Conservation (phyloP, 2,329 filamentous ascomycete genomes). For the Colletotrichum acutatum region DNA sequence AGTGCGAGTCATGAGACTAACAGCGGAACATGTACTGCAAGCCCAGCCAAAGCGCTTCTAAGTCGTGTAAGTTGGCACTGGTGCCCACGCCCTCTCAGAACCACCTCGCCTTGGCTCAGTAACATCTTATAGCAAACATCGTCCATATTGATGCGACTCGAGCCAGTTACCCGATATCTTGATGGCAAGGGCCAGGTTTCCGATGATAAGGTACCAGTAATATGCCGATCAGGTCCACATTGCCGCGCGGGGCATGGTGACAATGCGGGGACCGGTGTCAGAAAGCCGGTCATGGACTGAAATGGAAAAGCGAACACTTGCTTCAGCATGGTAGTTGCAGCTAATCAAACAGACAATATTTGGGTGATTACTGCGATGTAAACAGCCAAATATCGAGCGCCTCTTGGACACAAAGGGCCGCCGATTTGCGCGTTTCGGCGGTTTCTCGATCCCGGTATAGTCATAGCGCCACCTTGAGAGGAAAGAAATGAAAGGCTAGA, state of each 20-base stretch:
- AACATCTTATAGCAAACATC: background rate
- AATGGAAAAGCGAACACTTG: background rate
- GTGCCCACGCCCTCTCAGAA: background rate
- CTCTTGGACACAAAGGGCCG: background rate
- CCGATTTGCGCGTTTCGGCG: background rate
- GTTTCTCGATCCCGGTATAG: background rate
- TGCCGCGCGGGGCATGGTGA: background rate
- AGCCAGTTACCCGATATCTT: background rate
- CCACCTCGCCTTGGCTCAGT: background rate
- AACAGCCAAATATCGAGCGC: too few species aligned
- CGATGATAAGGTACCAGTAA: background rate
- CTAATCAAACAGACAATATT: background rate
- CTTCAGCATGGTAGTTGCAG: background rate
- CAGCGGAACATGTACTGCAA: background rate
- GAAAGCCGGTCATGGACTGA: background rate
- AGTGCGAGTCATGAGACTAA: background rate
- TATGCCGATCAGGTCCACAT: background rate
- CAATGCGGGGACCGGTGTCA: background rate
- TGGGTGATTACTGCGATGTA: too few species aligned
- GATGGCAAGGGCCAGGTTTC: background rate
- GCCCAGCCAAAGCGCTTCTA: background rate
- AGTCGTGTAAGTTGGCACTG: background rate
- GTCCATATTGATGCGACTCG: background rate
- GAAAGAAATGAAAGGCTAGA: background rate
- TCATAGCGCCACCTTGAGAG: background rate